Conservation (phyloP, 2,329 filamentous ascomycete species). For the Thelonectria blattea region DNA sequence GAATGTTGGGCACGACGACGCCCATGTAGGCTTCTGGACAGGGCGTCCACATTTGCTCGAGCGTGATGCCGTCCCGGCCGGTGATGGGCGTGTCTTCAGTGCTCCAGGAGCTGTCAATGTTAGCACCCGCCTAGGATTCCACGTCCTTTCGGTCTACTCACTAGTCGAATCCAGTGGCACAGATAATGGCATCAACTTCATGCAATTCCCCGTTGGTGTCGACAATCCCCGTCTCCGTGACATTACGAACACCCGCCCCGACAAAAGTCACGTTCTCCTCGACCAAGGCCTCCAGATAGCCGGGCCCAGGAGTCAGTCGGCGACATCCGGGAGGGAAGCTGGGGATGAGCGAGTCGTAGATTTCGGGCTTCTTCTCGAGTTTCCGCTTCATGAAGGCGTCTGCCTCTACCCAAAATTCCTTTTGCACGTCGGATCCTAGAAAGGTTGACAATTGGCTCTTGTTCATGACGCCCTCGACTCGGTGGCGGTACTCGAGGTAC, state of each 20-base stretch:
- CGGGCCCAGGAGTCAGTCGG: conserved; percentile 4
- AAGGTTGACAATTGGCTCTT: conserved; percentile 14
- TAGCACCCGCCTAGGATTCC: not conserved
- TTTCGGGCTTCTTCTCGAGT: conserved; percentile 4
- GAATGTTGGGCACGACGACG: conserved; percentile 6
- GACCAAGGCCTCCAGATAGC: conserved; percentile 2
- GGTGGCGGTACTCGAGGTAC: conserved; percentile 9
- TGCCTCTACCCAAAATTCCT: conserved; percentile 10
- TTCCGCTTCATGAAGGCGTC: conserved; percentile 5
- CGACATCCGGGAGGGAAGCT: conserved; percentile 4
- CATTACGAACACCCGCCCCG: not conserved
- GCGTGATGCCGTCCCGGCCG: conserved; percentile 1
- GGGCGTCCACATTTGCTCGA: conserved; percentile 1
- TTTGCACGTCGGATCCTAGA: conserved; percentile 9
- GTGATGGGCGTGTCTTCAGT: conserved; percentile 4
- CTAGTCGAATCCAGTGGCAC: conserved; percentile 10
- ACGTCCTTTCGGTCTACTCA: not conserved
- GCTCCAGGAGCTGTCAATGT: not conserved
- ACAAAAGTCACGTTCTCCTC: conserved; percentile 8
- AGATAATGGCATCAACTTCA: conserved; percentile 7
- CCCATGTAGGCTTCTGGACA: conserved; percentile 15
- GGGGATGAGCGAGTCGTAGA: conserved; percentile 1
- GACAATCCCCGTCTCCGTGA: not conserved
- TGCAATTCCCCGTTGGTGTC: not conserved
- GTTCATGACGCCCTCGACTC: conserved; percentile 16